These are phyloP conservation scores for Coemansia sp. DNA, from an alignment of 192 early-diverging fungal species.

Conservation along the genomic window DNA sequence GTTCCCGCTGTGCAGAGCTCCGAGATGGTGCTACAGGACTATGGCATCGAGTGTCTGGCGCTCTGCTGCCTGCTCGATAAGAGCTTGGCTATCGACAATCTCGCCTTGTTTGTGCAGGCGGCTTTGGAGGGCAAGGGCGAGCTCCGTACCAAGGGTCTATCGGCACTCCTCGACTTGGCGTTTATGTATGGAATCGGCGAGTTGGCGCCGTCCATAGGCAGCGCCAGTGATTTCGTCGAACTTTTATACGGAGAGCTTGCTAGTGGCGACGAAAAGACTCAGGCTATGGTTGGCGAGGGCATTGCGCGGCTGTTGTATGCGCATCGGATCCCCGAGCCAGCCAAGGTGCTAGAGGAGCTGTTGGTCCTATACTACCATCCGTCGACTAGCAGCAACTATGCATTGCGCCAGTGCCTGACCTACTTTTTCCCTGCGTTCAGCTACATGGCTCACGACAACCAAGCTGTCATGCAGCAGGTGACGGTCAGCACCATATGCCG, in stretches of 20 bases:
- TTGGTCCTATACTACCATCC: conserved; percentile 86
- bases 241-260: conserved; percentile 62
- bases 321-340: conserved; percentile 53
- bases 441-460: conserved; percentile 74
- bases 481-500: conserved; percentile 38
- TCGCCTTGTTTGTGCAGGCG: conserved; percentile 71
- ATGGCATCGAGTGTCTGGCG: conserved; percentile 82
- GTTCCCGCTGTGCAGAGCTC: conserved; percentile 70
- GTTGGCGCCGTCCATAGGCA: conserved; percentile 48
- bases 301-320: conserved; percentile 71
- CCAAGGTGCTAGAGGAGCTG: conserved; percentile 64
- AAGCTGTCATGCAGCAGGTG: conserved; percentile 66
- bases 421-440: conserved; percentile 89
- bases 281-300: conserved; percentile 77
- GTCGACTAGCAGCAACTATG: conserved; percentile 63
- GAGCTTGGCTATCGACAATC: conserved; percentile 71
- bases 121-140: conserved; percentile 54
- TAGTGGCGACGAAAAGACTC: conserved; percentile 59
- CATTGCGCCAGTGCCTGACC: conserved; percentile 80
- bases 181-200: conserved; percentile 55
- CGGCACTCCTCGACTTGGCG: conserved; percentile 60
- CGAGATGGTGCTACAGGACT: conserved; percentile 69
- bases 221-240: conserved; percentile 50
- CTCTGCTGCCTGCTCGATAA: conserved; percentile 78
- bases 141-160: conserved; percentile 68